Base-by-base conservation (phyloP, 306 rosid genomes). In the Cicer chorassanicum region DNA sequence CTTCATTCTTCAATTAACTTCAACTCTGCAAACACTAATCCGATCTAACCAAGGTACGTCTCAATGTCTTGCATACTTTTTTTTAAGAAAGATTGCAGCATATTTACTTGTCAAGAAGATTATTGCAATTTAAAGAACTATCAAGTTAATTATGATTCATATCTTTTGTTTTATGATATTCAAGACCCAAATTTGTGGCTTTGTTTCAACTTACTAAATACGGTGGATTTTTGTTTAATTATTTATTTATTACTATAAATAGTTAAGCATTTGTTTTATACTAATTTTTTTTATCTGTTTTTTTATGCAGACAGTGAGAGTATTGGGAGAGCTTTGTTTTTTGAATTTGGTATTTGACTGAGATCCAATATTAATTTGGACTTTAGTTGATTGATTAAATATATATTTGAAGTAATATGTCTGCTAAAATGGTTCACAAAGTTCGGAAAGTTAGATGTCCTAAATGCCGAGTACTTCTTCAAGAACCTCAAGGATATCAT, bases 361-460 rank as follows among this genome's bases (percentile, higher is more conserved):
- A 72, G 72, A 62, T 38, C 16, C 44, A 12, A 43, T 46, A 73
- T 4, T 29, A 29, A 29, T 77, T 67, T 48, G 68, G 81, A 68
- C 65, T 77, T 74, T 63, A 73, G 56, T 14, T 57, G 38, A 38
- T 44, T 57, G 38, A 38, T 44, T 9, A 65, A 51, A 68, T 36
- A 9, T 71, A 29, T 46, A 69, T 40, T 71, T 76, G 77, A 80
- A 55, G 53, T 1, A 73, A 54, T 71, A 89, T 92, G 97, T 84
- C 83, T 8, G 63, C 82, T 70, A 82, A 82, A 14, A 6, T 78
- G 82, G 85, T 87, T 71, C 50, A 86, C 16, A 80, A 80, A 9
- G 56, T 85, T 84, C 91, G 99, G 74, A 21, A 87, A 45, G 99
- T 95, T 59, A 79, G 64, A 56, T 95, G 99, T 83, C 98, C 99